A percentile compares a stretch with the other conserved stretches of the same genome.
phyloP scores from a whole-genome alignment of 495 filamentous ascomycete species.

The Peziza echinospora region DNA sequence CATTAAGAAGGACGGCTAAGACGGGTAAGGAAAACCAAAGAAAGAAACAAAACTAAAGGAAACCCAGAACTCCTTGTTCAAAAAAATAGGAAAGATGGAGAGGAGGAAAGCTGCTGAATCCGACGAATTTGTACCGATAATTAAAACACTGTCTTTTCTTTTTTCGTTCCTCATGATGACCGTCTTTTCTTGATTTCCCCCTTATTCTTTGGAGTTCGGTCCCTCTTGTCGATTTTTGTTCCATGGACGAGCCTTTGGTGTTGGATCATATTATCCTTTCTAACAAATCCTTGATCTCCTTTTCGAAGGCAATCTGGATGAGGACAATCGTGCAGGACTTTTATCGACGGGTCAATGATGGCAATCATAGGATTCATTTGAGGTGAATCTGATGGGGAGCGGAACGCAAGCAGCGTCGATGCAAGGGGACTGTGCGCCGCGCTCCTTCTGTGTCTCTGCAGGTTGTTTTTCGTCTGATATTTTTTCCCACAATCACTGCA shows the following conservation, averaged over 20 bases:
- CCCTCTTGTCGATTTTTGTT: not conserved
- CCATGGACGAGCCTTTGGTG: slow-evolving; percentile 11
- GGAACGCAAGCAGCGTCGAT: too few relatives aligned
- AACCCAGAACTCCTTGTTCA: too few relatives aligned
- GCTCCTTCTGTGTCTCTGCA: not conserved
- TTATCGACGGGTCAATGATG: not conserved
- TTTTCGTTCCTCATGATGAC: too few relatives aligned
- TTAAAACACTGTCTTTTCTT: too few relatives aligned
- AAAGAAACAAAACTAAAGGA: too few relatives aligned
- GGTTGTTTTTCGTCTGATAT: not conserved
- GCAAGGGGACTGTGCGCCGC: not conserved
- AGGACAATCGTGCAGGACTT: slow-evolving; percentile 12
- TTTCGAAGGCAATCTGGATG: slow-evolving; percentile 9
- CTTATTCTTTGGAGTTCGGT: too few relatives aligned
- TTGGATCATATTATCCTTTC: slow-evolving; percentile 14
- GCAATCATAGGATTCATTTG: not conserved
- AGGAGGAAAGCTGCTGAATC: too few relatives aligned
- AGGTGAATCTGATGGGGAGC: not conserved
- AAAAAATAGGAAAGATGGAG: too few relatives aligned
- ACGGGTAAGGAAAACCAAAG: too few relatives aligned
- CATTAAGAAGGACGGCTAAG: too few relatives aligned
- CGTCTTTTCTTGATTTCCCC: too few relatives aligned
- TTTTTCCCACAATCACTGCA: not conserved
- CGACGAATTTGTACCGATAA: too few relatives aligned
- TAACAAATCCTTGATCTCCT: slow-evolving; percentile 7